Percentiles rank a stretch among this genome's conserved stretches.
phyloP scores from a whole-genome alignment of 768 basidiomycete genomes.

The Lactarius tabidus region DNA sequence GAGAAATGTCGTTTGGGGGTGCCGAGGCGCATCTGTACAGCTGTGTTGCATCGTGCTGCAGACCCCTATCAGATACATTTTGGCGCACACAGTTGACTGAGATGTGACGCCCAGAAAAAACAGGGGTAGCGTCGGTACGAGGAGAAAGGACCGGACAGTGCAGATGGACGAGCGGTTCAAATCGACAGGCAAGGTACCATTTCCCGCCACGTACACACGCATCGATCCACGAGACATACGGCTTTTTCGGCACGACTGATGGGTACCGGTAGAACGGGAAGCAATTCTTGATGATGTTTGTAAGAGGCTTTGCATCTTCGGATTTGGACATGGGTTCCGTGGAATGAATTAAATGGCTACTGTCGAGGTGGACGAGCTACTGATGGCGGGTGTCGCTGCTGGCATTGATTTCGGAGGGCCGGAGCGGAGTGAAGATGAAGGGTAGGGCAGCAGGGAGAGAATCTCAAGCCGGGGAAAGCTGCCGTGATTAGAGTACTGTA shows the following conservation, averaged over 20 bases:
- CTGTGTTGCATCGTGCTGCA: neutral
- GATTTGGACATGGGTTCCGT: slow-evolving; percentile 12
- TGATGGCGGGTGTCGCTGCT: neutral
- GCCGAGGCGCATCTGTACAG: neutral
- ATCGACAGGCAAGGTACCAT: neutral
- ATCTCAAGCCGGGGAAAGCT: slow-evolving; percentile 7
- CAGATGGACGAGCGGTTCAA: neutral
- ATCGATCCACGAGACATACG: neutral
- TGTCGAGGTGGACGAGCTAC: neutral
- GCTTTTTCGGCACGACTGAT: neutral
- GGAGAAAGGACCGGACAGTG: neutral
- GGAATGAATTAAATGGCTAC: neutral
- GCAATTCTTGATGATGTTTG: neutral
- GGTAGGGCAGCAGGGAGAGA: neutral
- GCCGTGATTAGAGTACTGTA: slow-evolving; percentile 10
- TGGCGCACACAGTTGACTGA: neutral
- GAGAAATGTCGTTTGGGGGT: neutral
- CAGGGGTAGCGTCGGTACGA: neutral
- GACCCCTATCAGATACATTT: neutral
- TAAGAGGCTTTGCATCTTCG: neutral
- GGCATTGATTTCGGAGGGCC: slow-evolving; percentile 17
- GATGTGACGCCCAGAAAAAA: neutral
- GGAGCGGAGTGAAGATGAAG: slow-evolving; percentile 9
- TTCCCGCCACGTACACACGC: neutral
- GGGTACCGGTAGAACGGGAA: neutral